Conservation (phyloP, 202 grass and related monocot species). For the Elaeis oleifera region DNA sequence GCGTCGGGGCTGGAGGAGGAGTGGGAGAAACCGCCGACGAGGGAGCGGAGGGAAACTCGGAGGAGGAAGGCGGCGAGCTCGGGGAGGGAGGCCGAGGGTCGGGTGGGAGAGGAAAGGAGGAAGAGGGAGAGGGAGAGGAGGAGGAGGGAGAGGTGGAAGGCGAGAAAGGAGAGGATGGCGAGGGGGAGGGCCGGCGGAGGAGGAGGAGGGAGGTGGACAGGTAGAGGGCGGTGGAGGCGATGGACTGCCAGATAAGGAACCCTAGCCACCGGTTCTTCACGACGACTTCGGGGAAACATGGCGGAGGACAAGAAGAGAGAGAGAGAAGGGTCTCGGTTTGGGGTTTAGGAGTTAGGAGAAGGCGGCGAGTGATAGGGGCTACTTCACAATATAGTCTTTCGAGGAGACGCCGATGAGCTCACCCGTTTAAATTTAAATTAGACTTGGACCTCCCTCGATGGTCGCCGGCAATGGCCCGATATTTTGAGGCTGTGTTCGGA, state of each 20-base stretch:
- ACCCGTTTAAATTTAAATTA: too few relatives aligned
- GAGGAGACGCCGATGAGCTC: too few relatives aligned
- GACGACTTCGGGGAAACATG: conserved; percentile 1
- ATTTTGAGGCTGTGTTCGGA: too few relatives aligned
- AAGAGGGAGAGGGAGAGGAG: neutral
- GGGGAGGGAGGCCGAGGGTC: conserved; percentile 25
- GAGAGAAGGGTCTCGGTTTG: too few relatives aligned
- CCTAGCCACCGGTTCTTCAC: conserved; percentile 33
- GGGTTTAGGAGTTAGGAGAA: too few relatives aligned
- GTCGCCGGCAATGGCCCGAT: too few relatives aligned
- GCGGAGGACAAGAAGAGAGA: neutral
- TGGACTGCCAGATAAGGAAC: conserved; percentile 44
- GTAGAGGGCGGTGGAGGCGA: conserved; percentile 39
- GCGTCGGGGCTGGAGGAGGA: conserved; percentile 29
- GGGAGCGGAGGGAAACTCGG: conserved; percentile 31
- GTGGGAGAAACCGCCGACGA: conserved; percentile 33
- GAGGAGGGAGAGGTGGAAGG: neutral
- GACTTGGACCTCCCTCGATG: too few relatives aligned
- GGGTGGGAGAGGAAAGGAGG: conserved; percentile 1
- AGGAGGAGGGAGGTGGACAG: conserved; percentile 15
- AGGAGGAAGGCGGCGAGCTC: conserved; percentile 33
- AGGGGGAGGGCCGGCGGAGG: conserved; percentile 10
- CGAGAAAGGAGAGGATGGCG: neutral
- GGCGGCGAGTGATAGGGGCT: too few relatives aligned
- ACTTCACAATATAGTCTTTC: too few relatives aligned